Conservation (phyloP, 148 eudicot species). For the Oxyria digyna region DNA sequence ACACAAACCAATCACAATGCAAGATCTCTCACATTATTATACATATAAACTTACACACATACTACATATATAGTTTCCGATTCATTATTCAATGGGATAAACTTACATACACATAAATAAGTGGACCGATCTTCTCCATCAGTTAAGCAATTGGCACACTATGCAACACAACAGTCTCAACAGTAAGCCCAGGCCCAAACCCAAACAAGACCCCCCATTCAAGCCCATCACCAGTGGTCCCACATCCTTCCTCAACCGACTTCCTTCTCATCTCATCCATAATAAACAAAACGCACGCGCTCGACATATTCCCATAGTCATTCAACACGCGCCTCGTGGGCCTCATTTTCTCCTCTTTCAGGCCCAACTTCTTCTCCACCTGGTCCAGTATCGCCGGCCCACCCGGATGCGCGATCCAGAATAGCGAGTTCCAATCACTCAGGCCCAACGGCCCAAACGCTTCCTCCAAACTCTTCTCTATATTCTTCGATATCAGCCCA, state of each 20-base stretch:
- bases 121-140: too few species aligned
- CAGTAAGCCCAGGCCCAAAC: constrained; percentile 6
- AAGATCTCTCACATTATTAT: too few species aligned
- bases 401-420: constrained; percentile 7
- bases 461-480: neutral
- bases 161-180: constrained; percentile 8
- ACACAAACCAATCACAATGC: too few species aligned
- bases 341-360: neutral
- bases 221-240: neutral
- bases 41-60: too few species aligned
- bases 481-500: constrained; percentile 1
- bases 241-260: neutral
- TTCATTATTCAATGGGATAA: too few species aligned
- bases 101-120: too few species aligned
- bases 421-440: constrained; percentile 1
- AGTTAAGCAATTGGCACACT: neutral
- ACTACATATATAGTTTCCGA: too few species aligned
- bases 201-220: constrained; percentile 9
- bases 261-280: constrained; percentile 8
- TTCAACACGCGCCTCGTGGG: constrained; percentile 1
- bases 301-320: constrained; percentile 7
- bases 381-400: constrained; percentile 7
- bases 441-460: neutral
- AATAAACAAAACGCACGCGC: neutral
- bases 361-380: neutral